phyloP scores from a whole-genome alignment of 768 basidiomycete species.

The Boletus barrowsii region DNA sequence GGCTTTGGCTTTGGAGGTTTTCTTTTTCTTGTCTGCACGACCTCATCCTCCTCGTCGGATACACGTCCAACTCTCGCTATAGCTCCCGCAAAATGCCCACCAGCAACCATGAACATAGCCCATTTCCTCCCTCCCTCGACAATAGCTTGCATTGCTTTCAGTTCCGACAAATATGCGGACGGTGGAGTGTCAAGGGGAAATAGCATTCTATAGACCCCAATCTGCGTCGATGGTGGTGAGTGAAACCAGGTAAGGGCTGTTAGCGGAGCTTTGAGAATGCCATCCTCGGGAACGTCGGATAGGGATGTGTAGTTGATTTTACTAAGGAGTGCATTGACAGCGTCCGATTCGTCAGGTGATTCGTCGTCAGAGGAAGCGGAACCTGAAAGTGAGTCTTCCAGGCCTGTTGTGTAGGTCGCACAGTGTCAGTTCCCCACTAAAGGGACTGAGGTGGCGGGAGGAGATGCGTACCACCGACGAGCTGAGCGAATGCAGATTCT shows the following conservation, averaged over 20 bases:
- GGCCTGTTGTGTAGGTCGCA: conserved; percentile 36
- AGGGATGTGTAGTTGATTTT: conserved; percentile 51
- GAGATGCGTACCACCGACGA: conserved; percentile 69
- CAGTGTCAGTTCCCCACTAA: not conserved
- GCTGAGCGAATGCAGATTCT: conserved; percentile 67
- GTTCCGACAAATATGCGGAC: conserved; percentile 51
- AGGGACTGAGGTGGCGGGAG: not conserved
- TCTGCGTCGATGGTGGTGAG: conserved; percentile 80
- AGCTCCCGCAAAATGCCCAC: conserved; percentile 97
- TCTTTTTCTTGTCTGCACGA: conserved; percentile 44
- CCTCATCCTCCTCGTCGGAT: conserved; percentile 40
- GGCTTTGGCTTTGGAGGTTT: conserved; percentile 66
- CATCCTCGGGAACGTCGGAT: conserved; percentile 44
- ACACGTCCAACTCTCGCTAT: conserved; percentile 67
- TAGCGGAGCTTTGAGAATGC: conserved; percentile 40
- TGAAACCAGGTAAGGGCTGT: conserved; percentile 91
- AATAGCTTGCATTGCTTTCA: conserved; percentile 62
- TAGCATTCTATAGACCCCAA: conserved; percentile 80
- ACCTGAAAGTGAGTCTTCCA: conserved; percentile 90
- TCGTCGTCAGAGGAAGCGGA: conserved; percentile 71
- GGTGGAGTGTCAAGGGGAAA: conserved; percentile 50
- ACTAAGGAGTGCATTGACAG: conserved; percentile 63
- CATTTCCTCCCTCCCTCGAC: conserved; percentile 65
- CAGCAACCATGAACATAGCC: conserved; percentile 96
- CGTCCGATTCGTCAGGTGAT: conserved; percentile 58